phyloP scores from a whole-genome alignment of 345 rosid genomes.

The Firmiana major region DNA sequence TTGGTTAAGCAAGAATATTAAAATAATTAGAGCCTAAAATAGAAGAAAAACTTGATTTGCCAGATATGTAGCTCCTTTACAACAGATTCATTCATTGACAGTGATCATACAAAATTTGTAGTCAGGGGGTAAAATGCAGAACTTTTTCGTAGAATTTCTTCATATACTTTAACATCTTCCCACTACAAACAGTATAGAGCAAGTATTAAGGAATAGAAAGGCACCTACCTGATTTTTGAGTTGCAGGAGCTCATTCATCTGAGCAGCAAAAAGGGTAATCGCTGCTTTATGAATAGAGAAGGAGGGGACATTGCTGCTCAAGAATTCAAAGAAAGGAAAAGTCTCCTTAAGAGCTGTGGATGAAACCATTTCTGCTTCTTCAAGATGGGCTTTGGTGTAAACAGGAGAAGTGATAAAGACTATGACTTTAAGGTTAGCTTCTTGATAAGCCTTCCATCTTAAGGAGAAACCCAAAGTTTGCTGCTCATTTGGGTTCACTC shows the following conservation, averaged over 20 bases:
- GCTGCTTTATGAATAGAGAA: slow-evolving; percentile 42
- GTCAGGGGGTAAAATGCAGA: too few relatives aligned
- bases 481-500: slow-evolving; percentile 9
- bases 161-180: slow-evolving; percentile 7
- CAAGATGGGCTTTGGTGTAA: slow-evolving; percentile 13
- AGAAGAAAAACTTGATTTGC: too few relatives aligned
- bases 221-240: slow-evolving; percentile 40
- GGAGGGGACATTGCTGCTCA: slow-evolving; percentile 30
- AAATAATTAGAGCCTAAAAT: too few relatives aligned
- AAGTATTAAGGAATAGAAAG: background rate
- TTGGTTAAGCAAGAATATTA: too few relatives aligned
- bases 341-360: slow-evolving; percentile 19
- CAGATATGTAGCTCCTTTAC: too few relatives aligned
- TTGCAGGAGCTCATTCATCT: slow-evolving; percentile 21
- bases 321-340: slow-evolving; percentile 32
- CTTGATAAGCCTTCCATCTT: slow-evolving; percentile 10
- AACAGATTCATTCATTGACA: too few relatives aligned
- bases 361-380: slow-evolving; percentile 23
- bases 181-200: background rate
- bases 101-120: too few relatives aligned
- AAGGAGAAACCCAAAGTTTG: slow-evolving; percentile 13
- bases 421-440: slow-evolving; percentile 18
- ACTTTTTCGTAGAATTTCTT: too few relatives aligned
- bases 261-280: slow-evolving; percentile 31
- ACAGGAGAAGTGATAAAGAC: slow-evolving; percentile 39